These are phyloP conservation scores for Beauveria asiatica DNA, from an alignment of 2,329 filamentous ascomycete genomes.

Conservation along the genomic window DNA sequence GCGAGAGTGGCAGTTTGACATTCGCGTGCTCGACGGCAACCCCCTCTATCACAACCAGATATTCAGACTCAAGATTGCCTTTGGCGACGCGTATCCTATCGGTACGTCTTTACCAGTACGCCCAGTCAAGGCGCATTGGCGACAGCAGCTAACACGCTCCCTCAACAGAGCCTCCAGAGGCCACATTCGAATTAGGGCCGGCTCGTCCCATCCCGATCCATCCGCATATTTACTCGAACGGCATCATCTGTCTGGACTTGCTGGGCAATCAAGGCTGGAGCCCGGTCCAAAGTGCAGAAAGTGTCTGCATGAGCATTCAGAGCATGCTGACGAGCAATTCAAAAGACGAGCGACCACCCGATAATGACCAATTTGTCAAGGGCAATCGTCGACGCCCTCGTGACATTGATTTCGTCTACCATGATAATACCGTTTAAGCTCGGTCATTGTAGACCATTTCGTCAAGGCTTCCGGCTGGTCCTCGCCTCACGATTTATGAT, in stretches of 20 bases:
- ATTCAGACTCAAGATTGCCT: conserved; percentile 82
- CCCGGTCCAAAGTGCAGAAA: conserved; percentile 94
- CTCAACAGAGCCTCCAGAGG: conserved; percentile 77
- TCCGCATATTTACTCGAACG: conserved; percentile 96
- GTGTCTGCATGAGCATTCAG: conserved; percentile 92
- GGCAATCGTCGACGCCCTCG: conserved; percentile 70
- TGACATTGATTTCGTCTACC: conserved; percentile 90
- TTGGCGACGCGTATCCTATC: conserved; percentile 80
- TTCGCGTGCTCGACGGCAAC: conserved; percentile 81
- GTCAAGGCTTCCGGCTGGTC: neutral
- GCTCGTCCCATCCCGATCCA: conserved; percentile 78
- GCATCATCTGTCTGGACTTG: conserved; percentile 94
- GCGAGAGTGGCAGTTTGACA: conserved; percentile 81
- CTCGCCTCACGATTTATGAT: neutral
- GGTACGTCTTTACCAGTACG: conserved; percentile 40
- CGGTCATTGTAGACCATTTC: neutral
- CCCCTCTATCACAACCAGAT: conserved; percentile 74
- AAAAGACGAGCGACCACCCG: conserved; percentile 81
- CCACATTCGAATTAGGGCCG: conserved; percentile 66
- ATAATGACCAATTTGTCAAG: conserved; percentile 81
- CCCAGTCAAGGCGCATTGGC: neutral
- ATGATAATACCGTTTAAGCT: conserved; percentile 70
- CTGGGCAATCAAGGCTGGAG: conserved; percentile 86
- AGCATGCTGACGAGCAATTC: conserved; percentile 96
- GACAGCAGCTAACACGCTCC: neutral